These are phyloP conservation scores for Calonectria hawksworthii DNA, from an alignment of 2,329 filamentous ascomycete species.

Conservation along the genomic window DNA sequence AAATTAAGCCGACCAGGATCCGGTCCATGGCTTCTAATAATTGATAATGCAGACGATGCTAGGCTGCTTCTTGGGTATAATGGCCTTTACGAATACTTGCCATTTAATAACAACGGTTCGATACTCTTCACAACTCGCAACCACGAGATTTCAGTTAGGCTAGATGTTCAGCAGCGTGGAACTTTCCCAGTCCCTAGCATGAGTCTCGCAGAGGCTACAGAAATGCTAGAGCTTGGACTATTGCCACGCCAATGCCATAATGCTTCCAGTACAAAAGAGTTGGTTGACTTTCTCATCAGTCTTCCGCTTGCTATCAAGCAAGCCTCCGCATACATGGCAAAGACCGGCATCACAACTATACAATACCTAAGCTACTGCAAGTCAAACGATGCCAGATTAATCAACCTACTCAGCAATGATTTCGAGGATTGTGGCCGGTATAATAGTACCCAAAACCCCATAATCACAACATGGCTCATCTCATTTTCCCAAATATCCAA, in stretches of 20 bases:
- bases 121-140: conserved; percentile 43
- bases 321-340: conserved; percentile 53
- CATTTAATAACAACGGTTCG: conserved; percentile 30
- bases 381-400: conserved; percentile 36
- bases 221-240: conserved; percentile 39
- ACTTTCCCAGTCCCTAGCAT: conserved; percentile 39
- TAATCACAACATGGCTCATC: conserved; percentile 52
- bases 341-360: conserved; percentile 37
- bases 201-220: conserved; percentile 33
- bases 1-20: conserved; percentile 44
- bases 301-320: conserved; percentile 55
- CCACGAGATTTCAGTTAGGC: conserved; percentile 8
- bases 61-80: conserved; percentile 44
- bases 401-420: conserved; percentile 45
- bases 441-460: conserved; percentile 40
- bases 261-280: conserved; percentile 22
- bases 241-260: conserved; percentile 37
- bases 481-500: conserved; percentile 49
- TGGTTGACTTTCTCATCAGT: conserved; percentile 48
- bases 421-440: conserved; percentile 50
- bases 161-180: conserved; percentile 22
- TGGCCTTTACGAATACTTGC: conserved; percentile 47
- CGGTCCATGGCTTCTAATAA: conserved; percentile 56
- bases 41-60: conserved; percentile 60
- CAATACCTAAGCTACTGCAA: conserved; percentile 45